phyloP scores from a whole-genome alignment of 495 filamentous ascomycete species.

The Hypoxylon subgilvum region DNA sequence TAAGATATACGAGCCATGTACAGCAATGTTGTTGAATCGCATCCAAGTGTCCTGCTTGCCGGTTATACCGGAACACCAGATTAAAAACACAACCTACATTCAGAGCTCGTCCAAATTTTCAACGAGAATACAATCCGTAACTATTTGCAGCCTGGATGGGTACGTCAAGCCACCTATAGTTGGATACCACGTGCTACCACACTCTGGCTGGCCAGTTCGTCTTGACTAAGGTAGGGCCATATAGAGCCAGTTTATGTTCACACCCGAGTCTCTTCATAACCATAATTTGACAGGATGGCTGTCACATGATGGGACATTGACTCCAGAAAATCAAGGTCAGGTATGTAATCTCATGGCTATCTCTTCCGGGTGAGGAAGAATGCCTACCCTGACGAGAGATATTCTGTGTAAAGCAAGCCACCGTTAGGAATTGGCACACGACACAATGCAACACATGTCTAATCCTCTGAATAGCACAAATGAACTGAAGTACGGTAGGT shows the following conservation, averaged over 20 bases:
- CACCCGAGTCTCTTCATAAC: constrained; percentile 13
- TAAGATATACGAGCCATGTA: constrained; percentile 1
- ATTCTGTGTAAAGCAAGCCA: constrained; percentile 20
- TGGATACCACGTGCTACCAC: constrained; percentile 29
- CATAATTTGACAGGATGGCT: not conserved
- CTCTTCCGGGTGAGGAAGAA: too few relatives aligned
- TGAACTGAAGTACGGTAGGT: constrained; percentile 13
- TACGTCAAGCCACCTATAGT: constrained; percentile 21
- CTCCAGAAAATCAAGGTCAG: constrained; percentile 2
- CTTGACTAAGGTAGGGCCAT: not conserved
- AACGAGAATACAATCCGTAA: constrained; percentile 1
- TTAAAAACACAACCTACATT: too few relatives aligned
- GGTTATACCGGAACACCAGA: too few relatives aligned
- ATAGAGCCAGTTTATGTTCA: not conserved
- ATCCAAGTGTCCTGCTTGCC: not conserved
- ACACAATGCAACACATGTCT: constrained; percentile 33
- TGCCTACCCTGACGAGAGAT: constrained; percentile 14
- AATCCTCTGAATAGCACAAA: constrained; percentile 32
- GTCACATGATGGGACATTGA: constrained; percentile 23
- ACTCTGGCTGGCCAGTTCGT: not conserved
- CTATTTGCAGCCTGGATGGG: too few relatives aligned
- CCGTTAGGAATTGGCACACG: constrained; percentile 27
- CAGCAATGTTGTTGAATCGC: constrained; percentile 13
- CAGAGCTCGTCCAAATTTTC: not conserved
- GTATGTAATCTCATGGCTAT: too few relatives aligned